These are phyloP conservation scores for Sclerotinia trifoliorum DNA, from an alignment of 2,329 filamentous ascomycete species.

Conservation along the genomic window DNA sequence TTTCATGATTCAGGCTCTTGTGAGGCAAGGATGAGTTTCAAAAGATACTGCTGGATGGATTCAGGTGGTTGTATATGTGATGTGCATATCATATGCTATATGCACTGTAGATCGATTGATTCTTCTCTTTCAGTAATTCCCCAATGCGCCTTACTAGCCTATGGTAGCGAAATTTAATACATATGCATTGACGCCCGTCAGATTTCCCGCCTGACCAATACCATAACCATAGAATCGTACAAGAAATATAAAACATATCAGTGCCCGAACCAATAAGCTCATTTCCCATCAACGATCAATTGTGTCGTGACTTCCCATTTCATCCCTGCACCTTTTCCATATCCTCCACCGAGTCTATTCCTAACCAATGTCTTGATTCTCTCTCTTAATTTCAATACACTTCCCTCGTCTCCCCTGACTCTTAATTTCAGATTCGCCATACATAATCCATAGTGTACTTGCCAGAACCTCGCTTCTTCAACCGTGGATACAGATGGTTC, in stretches of 20 bases:
- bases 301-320: conserved; percentile 94
- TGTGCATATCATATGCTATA: background rate
- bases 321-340: conserved; percentile 73
- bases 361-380: conserved; percentile 76
- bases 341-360: conserved; percentile 83
- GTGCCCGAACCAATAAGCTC: background rate
- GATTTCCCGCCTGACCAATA: too few relatives aligned
- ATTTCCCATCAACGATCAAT: conserved; percentile 46
- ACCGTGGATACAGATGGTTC: conserved; percentile 74
- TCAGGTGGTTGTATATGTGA: background rate
- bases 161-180: background rate
- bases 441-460: conserved; percentile 94
- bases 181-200: background rate
- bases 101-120: background rate
- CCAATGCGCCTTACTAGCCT: background rate
- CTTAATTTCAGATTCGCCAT: conserved; percentile 91
- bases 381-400: conserved; percentile 69
- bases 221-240: background rate
- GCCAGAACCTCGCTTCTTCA: conserved; percentile 95
- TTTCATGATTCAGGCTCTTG: too few relatives aligned
- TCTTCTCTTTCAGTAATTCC: background rate
- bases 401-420: conserved; percentile 63
- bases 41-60: background rate
- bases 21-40: background rate
- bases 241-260: background rate